Evolutionary conservation across 768 basidiomycete genomes (phyloP), one percentile per base, ranked within the genome.

Genomic region (Boletus sp.): DNA sequence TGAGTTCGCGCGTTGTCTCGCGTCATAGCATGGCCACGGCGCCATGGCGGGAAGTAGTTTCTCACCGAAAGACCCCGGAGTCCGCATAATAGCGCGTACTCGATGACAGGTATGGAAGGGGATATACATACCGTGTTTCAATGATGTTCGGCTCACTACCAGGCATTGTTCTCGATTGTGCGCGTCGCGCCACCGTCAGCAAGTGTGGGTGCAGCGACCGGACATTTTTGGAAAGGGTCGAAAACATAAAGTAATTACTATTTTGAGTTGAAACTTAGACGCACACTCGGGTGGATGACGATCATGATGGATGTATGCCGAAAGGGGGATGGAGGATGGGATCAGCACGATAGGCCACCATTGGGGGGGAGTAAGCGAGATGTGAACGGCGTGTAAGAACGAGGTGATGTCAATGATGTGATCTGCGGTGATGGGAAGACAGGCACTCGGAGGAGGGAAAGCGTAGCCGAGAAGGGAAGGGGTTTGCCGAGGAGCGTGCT

Each of bases 331-430:
- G 42, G 18, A 32, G 47, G 47, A 50, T 50, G 24, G 57, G 49
- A 54, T 57, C 52, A 35, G 8, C 20, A 24, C 24, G 24, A 24
- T 24, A 24, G 24, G 24, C 24, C 24, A 24, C 3, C n/a, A n/a
- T n/a, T n/a, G n/a, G n/a, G 24, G 24, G 24, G 50, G 32, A 45
- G 39, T 6, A 56, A 53, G 50, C 45, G 47, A 52, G 55, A 51
- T 45, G 47, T 14, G 35, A 14, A 15, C 29, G 36, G 30, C n/a
- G 24, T 24, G 24, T 24, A 24, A 50, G 48, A 17, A 32, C 18
- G 39, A 41, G 40, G 49, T 63, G 54, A 57, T 57, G 61, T 62
- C 61, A 55, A 51, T 64, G 63, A 63, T 64, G 52, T 20, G 59
- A 63, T 63, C 59, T 63, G 61, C 55, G 59, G 47, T 63, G 41